Evolutionary conservation across 2,329 filamentous ascomycete genomes (phyloP).

Genomic region (Aspergillus hortae): DNA sequence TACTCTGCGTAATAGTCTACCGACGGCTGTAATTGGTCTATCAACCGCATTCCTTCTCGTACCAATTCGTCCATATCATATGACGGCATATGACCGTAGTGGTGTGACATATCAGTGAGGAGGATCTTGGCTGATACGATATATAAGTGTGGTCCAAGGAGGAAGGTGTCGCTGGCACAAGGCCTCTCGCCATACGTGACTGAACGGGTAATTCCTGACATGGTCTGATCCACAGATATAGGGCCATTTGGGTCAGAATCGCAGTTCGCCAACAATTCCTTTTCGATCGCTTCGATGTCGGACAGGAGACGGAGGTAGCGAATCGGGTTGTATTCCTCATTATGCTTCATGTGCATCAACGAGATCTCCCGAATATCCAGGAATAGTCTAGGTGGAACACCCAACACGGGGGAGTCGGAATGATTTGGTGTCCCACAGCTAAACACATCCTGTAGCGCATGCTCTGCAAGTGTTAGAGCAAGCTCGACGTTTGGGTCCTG

Average conservation of each 20-base stretch:
- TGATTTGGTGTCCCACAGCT: background rate
- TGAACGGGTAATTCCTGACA: too few relatives aligned
- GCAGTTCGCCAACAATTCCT: background rate
- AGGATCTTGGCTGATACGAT: slow-evolving; percentile 15
- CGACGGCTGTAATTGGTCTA: slow-evolving; percentile 13
- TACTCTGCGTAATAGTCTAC: slow-evolving; percentile 26
- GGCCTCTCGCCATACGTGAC: too few relatives aligned
- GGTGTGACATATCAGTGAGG: slow-evolving; percentile 7
- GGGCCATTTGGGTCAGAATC: background rate
- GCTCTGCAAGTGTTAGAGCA: slow-evolving; percentile 14
- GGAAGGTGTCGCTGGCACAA: background rate
- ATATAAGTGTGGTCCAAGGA: slow-evolving; percentile 9
- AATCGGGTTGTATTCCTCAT: too few relatives aligned
- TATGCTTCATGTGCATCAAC: slow-evolving; percentile 5
- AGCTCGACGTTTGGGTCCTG: slow-evolving; percentile 14
- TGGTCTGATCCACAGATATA: too few relatives aligned
- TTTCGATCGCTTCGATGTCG: slow-evolving; percentile 2
- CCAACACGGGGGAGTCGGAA: slow-evolving; percentile 18
- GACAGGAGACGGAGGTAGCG: slow-evolving; percentile 3
- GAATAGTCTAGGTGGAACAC: slow-evolving; percentile 19
- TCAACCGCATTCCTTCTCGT: slow-evolving; percentile 10
- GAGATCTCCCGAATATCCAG: slow-evolving; percentile 13
- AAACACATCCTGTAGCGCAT: slow-evolving; percentile 7
- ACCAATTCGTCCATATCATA: slow-evolving; percentile 5
- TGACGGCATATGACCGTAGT: background rate